Conservation (phyloP, 257 asterid genomes). For the Solanum tarijense region DNA sequence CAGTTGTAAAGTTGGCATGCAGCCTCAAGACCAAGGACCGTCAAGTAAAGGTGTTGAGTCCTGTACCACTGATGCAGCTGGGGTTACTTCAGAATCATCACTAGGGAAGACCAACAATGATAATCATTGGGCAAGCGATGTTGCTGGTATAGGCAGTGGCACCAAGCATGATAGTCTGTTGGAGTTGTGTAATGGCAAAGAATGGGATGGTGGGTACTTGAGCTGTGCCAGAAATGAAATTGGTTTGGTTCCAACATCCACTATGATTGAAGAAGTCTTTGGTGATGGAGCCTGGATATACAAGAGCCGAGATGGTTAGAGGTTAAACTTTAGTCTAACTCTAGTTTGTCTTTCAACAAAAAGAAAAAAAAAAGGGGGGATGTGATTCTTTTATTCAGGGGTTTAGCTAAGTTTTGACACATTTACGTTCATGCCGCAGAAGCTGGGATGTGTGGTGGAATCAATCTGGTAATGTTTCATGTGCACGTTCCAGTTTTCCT, state of each 20-base stretch:
- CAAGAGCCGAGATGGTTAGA: slow-evolving; percentile 13
- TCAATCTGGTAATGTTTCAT: background rate
- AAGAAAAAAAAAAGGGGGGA: background rate
- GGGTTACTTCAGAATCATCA: slow-evolving; percentile 1
- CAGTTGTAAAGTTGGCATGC: background rate
- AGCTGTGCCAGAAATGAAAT: slow-evolving; percentile 16
- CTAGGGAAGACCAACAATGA: background rate
- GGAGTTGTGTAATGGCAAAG: slow-evolving; percentile 19
- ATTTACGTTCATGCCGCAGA: background rate
- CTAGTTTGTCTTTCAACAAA: background rate
- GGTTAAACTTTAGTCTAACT: background rate
- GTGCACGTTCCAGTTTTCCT: background rate
- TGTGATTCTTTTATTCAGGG: background rate
- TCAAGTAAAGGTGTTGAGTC: background rate
- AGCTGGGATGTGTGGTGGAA: background rate
- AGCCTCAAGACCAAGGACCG: background rate
- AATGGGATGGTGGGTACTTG: slow-evolving; percentile 29
- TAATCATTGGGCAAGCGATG: slow-evolving; percentile 7
- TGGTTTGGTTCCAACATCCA: slow-evolving; percentile 31
- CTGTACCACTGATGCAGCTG: background rate
- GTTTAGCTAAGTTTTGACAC: background rate
- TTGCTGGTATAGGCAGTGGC: slow-evolving; percentile 1
- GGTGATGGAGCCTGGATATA: slow-evolving; percentile 26
- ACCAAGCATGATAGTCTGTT: background rate
- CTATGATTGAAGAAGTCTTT: slow-evolving; percentile 45